Percentiles rank a stretch among this genome's conserved stretches.
Evolutionary conservation across 2,329 filamentous ascomycete genomes (phyloP).

Genomic region (Phialemoniopsis sp.): DNA sequence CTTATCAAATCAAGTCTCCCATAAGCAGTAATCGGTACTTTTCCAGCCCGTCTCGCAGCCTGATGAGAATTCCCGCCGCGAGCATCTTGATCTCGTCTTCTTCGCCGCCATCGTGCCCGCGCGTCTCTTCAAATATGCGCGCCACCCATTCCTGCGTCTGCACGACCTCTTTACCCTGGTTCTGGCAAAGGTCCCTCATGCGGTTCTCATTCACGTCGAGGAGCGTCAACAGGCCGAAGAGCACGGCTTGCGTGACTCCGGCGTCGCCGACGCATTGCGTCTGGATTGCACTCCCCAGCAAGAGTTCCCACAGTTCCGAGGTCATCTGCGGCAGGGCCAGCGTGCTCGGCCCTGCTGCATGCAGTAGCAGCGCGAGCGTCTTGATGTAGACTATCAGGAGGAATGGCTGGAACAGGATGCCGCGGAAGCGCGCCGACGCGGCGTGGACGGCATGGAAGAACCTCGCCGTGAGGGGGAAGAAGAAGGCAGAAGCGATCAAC

Average conservation of each 20-base stretch:
- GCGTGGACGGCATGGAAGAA: constrained; percentile 63
- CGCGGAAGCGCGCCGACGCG: constrained; percentile 33
- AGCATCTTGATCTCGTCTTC: constrained; percentile 77
- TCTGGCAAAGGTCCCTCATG: constrained; percentile 66
- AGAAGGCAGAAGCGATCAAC: constrained; percentile 72
- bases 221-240: constrained; percentile 75
- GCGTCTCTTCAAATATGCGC: constrained; percentile 63
- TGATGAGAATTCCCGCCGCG: constrained; percentile 73
- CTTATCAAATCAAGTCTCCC: constrained; percentile 54
- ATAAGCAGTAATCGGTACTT: constrained; percentile 74
- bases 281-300: constrained; percentile 60
- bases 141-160: constrained; percentile 87
- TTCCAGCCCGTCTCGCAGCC: constrained; percentile 76
- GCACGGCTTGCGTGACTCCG: constrained; percentile 65
- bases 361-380: constrained; percentile 77
- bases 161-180: constrained; percentile 71
- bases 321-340: constrained; percentile 76
- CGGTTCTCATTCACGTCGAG: constrained; percentile 77
- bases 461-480: constrained; percentile 78
- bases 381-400: constrained; percentile 79
- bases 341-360: constrained; percentile 78
- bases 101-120: constrained; percentile 53
- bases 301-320: constrained; percentile 76
- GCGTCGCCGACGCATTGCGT: constrained; percentile 57
- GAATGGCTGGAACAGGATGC: constrained; percentile 68